Base-by-base conservation (phyloP, 2,329 filamentous ascomycete species). In the Paraconiothyrium sp. region DNA sequence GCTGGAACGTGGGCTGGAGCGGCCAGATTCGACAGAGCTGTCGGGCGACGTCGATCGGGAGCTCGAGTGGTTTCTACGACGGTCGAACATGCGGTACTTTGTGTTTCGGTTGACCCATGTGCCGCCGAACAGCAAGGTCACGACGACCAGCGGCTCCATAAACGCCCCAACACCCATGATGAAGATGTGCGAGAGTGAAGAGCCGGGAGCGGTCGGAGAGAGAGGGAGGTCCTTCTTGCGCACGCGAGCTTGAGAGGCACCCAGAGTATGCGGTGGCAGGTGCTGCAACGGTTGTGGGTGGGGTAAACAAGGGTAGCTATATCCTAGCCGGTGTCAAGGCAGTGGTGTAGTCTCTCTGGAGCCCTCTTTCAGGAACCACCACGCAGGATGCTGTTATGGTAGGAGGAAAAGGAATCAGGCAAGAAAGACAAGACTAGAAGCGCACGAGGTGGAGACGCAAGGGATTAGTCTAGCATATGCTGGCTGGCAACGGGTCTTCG, bases 131-230 rank as follows among this genome's bases (percentile, higher is more conserved):
- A 90, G 82, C 27, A 90, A 80, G 24, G 83, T 80, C 56, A 89
- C 78, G 35, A 90, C 87, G 2, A 88, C 82, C 14, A 88, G 77
- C n/a, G 88, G 88, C 68, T 90, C 88, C 58, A 89, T 77, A 62
- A 88, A 80, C 16, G 85, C 84, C 47, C 87, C 86, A 48, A 81
- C 79, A 39, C 85, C 86, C 85, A 87, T 87, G 61, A 11, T 73
- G 54, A 60, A n/a, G 44, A 52, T n/a, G 49, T n/a, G 52, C 24
- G 35, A 54, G 60, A 27, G 55, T 41, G 34, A 44, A 24, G 20
- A 44, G 41, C 32, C 16, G 59, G 47, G 39, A 41, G 44, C 22
- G 8, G 51, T 43, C 30, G 13, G 46, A 20, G 34, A 20, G 16
- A 41, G 20, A 32, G 13, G 27, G n/a, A 49, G 51, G 10, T 43